These are phyloP conservation scores for Lenwebbia sp. DNA, from an alignment of 345 rosid genomes.

Conservation along the genomic window DNA sequence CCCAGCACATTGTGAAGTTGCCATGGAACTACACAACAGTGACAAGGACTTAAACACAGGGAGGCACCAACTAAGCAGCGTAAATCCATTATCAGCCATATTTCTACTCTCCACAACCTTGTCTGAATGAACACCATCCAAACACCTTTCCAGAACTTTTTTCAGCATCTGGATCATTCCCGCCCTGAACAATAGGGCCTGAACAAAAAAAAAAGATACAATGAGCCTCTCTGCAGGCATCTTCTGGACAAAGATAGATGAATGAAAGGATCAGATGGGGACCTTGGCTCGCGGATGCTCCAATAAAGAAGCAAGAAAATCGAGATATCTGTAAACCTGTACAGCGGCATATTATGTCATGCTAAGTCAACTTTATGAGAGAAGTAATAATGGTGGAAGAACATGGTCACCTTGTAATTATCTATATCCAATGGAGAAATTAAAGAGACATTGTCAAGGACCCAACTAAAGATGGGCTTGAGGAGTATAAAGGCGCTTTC, in stretches of 20 bases:
- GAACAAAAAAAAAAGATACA: conserved; percentile 2
- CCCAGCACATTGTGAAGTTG: conserved; percentile 22
- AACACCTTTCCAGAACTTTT: conserved; percentile 59
- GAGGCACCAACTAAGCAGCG: conserved; percentile 51
- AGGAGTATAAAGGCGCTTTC: conserved; percentile 70
- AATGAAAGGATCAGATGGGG: conserved; percentile 1
- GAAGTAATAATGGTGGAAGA: conserved; percentile 2
- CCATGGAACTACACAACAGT: conserved; percentile 43
- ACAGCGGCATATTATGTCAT: conserved; percentile 1
- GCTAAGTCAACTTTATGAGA: background rate
- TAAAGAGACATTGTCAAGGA: conserved; percentile 37
- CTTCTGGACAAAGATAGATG: background rate
- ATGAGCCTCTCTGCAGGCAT: background rate
- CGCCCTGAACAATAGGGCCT: conserved; percentile 63
- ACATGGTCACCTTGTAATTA: conserved; percentile 55
- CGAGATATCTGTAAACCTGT: conserved; percentile 70
- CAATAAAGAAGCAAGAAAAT: conserved; percentile 62
- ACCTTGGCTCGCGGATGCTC: conserved; percentile 94
- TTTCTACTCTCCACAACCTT: conserved; percentile 28
- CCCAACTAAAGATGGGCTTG: conserved; percentile 60
- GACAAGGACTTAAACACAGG: conserved; percentile 68
- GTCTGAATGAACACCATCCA: conserved; percentile 41
- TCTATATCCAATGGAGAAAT: conserved; percentile 40
- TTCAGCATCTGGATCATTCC: conserved; percentile 46
- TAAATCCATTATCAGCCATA: conserved; percentile 29